phyloP scores from a whole-genome alignment of 495 filamentous ascomycete genomes.

The Clavariopsis aquatica region DNA sequence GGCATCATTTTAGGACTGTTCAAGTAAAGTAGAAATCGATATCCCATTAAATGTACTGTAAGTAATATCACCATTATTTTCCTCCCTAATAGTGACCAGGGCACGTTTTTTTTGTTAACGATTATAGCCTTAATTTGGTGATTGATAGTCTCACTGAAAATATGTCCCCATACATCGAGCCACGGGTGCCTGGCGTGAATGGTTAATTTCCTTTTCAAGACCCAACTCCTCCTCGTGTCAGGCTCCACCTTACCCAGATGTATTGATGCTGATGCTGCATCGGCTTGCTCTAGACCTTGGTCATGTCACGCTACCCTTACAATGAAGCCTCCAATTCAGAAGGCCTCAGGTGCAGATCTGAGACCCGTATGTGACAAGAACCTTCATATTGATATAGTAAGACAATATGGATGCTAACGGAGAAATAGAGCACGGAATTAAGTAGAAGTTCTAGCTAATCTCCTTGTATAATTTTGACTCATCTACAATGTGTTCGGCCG shows the following conservation, averaged over 20 bases:
- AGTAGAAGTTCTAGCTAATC: background rate
- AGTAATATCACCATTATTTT: background rate
- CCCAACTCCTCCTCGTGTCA: background rate
- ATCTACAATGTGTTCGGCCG: background rate
- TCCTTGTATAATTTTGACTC: background rate
- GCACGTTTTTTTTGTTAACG: background rate
- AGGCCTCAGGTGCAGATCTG: background rate
- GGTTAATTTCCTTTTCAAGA: background rate
- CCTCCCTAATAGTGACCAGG: background rate
- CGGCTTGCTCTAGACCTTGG: background rate
- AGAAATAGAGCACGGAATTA: background rate
- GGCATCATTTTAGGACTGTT: background rate
- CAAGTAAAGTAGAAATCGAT: background rate
- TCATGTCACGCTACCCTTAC: background rate
- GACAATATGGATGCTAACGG: background rate
- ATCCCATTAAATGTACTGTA: background rate
- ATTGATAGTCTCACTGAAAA: background rate
- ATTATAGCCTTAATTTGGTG: background rate
- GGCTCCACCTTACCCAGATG: background rate
- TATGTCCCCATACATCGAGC: background rate
- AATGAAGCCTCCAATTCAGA: background rate
- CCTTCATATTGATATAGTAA: background rate
- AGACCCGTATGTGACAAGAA: background rate
- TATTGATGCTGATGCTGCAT: background rate
- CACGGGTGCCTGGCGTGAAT: background rate